Evolutionary conservation across 164 flowering plant species (phyloP), one percentile per base, ranked within the genome.

Genomic region (Nymphaea thermarum): DNA sequence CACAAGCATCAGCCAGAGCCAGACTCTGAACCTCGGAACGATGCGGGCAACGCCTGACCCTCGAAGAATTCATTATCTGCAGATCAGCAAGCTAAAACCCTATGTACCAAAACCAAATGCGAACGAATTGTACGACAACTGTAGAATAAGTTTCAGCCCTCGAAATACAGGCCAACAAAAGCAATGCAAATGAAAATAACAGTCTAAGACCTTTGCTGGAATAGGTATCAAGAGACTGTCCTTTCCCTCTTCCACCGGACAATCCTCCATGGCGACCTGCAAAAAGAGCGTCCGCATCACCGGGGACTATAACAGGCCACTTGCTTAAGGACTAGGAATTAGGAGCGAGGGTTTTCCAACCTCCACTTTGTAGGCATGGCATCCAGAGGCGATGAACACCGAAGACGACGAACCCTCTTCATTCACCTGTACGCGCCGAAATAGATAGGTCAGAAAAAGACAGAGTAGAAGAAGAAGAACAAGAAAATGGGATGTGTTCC

Each of bases 11-110:
- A 41, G 80, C 77, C 60, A 89, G 86, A 60, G 71, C 85, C 25
- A 91, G 65, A 71, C 89, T 91, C 72, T 91, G 97, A 71, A 91
- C 82, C 79, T 91, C 97, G 2, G 92, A 78, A 16, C 90, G 87
- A 80, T 91, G 95, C 43, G 96, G 93, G 63, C 97, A 91, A 43
- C 92, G 89, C 47, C 81, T 78, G 15, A 89, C 74, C 53, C 81
- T 6, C 4, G 77, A 77, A 43, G 87, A 77, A 51, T 77, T 76
- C 66, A 76, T 16, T n/a, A 87, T 85, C 97, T 87, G 11, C 63
- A 61, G 16, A 61, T n/a, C 5, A 42, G 57, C 59, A 8, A 68
- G 55, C 25, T 64, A 16, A 66, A 67, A 25, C 4, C 25, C 67
- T 16, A 72, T 43, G 51, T 65, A 36, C 53, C 42, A 65, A 15